A percentile compares a stretch with the other conserved stretches of the same genome.
Evolutionary conservation across 306 rosid species (phyloP).

Genomic region (Rosa chinensis): DNA sequence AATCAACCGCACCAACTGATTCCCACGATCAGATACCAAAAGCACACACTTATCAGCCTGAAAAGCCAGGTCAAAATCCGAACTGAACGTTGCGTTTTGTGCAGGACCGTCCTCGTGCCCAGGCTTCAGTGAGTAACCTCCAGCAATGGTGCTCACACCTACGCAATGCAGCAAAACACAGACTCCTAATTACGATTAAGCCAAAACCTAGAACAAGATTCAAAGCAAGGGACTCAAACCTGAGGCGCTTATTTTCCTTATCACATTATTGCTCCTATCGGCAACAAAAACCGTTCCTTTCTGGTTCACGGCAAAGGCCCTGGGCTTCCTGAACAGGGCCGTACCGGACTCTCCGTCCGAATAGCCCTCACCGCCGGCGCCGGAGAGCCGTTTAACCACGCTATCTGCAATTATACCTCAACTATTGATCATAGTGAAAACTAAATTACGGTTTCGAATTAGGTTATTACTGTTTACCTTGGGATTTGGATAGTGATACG

Average conservation of each 20-base stretch:
- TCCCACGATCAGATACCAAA: conserved; percentile 58
- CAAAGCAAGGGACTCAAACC: conserved; percentile 30
- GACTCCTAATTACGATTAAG: background rate
- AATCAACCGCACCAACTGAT: conserved; percentile 50
- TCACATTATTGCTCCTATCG: conserved; percentile 42
- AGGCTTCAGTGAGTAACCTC: conserved; percentile 41
- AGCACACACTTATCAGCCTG: conserved; percentile 49
- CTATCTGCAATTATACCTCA: conserved; percentile 36
- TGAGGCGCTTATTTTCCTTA: conserved; percentile 52
- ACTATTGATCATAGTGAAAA: background rate
- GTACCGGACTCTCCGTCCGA: conserved; percentile 52
- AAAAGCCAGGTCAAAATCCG: conserved; percentile 54
- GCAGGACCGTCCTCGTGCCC: conserved; percentile 59
- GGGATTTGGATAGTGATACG: conserved; percentile 37
- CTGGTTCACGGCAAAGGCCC: conserved; percentile 56
- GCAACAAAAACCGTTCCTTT: conserved; percentile 74
- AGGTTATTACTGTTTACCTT: conserved; percentile 39
- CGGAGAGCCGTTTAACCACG: conserved; percentile 42
- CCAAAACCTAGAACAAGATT: background rate
- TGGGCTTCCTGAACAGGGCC: conserved; percentile 48
- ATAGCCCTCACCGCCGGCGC: conserved; percentile 43
- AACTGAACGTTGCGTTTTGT: conserved; percentile 58
- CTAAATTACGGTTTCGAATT: background rate
- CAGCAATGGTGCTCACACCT: conserved; percentile 84
- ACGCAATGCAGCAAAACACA: background rate